Evolutionary conservation across 2,329 filamentous ascomycete genomes (phyloP).

Genomic region (Dactylonectria macrodidyma): DNA sequence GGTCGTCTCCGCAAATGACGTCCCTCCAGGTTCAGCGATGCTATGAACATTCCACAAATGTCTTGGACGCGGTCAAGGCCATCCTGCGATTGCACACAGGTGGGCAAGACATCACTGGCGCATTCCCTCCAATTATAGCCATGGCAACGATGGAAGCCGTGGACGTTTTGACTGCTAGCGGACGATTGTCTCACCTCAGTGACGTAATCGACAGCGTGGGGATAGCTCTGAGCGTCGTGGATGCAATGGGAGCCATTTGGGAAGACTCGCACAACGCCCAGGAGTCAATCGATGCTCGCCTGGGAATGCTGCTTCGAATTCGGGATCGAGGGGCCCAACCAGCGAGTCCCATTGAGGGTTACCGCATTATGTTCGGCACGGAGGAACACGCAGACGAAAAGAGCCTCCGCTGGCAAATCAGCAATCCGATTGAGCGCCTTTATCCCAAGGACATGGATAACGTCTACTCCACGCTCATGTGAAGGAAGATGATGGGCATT

Average conservation of each 20-base stretch:
- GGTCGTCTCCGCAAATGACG: conserved; percentile 58
- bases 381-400: conserved; percentile 49
- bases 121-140: conserved; percentile 74
- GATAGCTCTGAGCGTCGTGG: conserved; percentile 67
- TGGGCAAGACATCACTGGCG: conserved; percentile 51
- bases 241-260: conserved; percentile 72
- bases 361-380: conserved; percentile 47
- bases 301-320: conserved; percentile 54
- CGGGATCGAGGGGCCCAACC: conserved; percentile 51
- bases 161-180: conserved; percentile 76
- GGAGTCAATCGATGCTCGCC: conserved; percentile 60
- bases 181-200: conserved; percentile 65
- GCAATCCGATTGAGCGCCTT: conserved; percentile 51
- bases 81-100: conserved; percentile 56
- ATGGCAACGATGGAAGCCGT: conserved; percentile 74
- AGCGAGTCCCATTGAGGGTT: conserved; percentile 48
- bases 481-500: conserved; percentile 22
- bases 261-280: conserved; percentile 68
- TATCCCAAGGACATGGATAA: conserved; percentile 58
- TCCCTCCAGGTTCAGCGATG: conserved; percentile 63
- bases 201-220: conserved; percentile 68
- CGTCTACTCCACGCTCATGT: conserved; percentile 51
- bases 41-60: conserved; percentile 65
- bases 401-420: conserved; percentile 54
- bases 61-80: conserved; percentile 64